These are phyloP conservation scores for Fusarium buxicola DNA, from an alignment of 2,329 filamentous ascomycete genomes.

Conservation along the genomic window DNA sequence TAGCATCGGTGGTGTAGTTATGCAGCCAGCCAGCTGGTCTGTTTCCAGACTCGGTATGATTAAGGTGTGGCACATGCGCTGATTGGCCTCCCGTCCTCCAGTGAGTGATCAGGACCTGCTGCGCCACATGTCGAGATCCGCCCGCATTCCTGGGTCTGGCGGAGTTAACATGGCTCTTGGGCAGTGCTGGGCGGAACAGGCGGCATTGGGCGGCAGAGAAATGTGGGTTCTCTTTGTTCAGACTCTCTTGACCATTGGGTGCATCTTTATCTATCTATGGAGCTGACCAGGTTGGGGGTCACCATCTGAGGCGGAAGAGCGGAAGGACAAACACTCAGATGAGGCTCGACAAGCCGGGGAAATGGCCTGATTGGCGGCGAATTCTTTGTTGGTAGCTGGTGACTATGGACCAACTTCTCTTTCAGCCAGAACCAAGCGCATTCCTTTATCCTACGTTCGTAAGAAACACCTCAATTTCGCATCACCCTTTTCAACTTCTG, in stretches of 20 bases:
- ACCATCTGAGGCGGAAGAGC: conserved; percentile 12
- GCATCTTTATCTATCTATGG: conserved; percentile 12
- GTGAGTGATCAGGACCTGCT: too few species aligned
- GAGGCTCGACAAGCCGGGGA: not conserved
- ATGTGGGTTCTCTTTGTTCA: not conserved
- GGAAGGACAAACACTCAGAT: too few species aligned
- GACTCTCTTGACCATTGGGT: conserved; percentile 1
- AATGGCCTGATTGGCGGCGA: conserved; percentile 12
- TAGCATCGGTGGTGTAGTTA: too few species aligned
- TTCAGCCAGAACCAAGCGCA: not conserved
- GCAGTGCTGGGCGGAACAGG: conserved; percentile 23
- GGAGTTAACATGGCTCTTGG: conserved; percentile 13
- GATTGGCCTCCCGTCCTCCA: conserved; percentile 19
- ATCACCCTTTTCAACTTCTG: not conserved
- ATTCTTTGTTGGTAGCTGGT: too few species aligned
- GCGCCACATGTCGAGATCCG: too few species aligned
- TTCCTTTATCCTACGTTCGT: too few species aligned
- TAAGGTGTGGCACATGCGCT: conserved; percentile 11
- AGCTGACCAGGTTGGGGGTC: conserved; percentile 14
- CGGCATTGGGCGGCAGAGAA: conserved; percentile 24
- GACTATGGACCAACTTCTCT: not conserved
- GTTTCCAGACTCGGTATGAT: conserved; percentile 23
- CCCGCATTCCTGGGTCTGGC: not conserved
- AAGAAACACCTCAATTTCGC: too few species aligned
- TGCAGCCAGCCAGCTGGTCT: conserved; percentile 23